Evolutionary conservation across 371 early-diverging fungal species (phyloP), one percentile per base, ranked within the genome.

Genomic region (Mortierella sp.): DNA sequence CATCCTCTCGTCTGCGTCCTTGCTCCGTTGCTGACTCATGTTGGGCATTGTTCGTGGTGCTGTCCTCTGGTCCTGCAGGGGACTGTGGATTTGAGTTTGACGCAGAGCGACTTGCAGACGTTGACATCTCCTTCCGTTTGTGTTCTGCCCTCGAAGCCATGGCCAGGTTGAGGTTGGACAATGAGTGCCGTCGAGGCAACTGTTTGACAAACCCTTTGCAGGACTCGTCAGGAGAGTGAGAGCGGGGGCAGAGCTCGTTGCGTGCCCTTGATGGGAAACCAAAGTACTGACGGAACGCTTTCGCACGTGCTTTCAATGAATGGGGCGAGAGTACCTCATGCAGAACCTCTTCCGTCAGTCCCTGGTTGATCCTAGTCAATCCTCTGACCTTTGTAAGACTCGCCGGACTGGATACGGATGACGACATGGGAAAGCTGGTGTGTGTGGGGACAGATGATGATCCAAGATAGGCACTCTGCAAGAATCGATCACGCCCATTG

Each of bases 281-380:
- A 59, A 72, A 66, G 47, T 72, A 71, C 48, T 74, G 51, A 3
- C 71, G 54, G 67, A 79, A 74, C 10, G 80, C 61, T 47, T 30
- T 58, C 27, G 73, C 80, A 12, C 91, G 83, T 42, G 87, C 86
- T 47, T 81, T 81, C 5, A 92, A 60, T 13, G 91, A 89, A 50
- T 86, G 79, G 0, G 90, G 90, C 4, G 94, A 90, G 49, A 93
- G 87, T 0, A 92, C 93, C 39, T 94, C 94, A 18, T 83, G 81
- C 27, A 94, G 71, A 0, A 94, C 90, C 67, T 89, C 85, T 61
- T 93, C 90, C 65, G 91, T 87, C 62, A 87, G 80, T 31, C 80
- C 80, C 58, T 74, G 64, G 61, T 81, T 86, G 67, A 79, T 80
- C 54, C 66, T 80, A 24, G 81, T 80, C 28, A 76, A 47, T 9